These are phyloP conservation scores for Bondarzewia mesenterica DNA, from an alignment of 1,284 basidiomycete genomes.

Conservation along the genomic window DNA sequence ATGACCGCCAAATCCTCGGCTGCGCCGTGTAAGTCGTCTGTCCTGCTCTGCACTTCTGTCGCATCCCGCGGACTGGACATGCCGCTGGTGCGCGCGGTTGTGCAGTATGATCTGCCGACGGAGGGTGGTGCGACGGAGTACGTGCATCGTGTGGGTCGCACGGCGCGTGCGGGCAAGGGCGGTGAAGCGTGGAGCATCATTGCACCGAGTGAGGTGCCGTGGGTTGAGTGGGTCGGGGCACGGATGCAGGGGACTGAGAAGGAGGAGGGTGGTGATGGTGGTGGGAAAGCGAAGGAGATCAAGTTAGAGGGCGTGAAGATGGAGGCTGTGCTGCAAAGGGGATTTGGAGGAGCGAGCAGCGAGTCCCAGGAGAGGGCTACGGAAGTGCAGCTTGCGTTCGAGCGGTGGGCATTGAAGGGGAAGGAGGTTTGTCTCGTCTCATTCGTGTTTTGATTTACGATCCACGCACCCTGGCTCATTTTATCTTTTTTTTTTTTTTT, in stretches of 20 bases:
- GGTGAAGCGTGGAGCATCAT: constrained; percentile 94
- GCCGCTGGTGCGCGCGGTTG: constrained; percentile 87
- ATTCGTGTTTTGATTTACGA: constrained; percentile 1
- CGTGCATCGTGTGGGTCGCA: constrained; percentile 93
- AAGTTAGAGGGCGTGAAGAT: constrained; percentile 32
- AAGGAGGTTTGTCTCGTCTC: constrained; percentile 50
- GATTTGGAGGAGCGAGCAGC: constrained; percentile 76
- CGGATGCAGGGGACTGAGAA: constrained; percentile 56
- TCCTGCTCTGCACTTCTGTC: constrained; percentile 93
- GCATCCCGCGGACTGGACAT: constrained; percentile 97
- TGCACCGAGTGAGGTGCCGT: constrained; percentile 76
- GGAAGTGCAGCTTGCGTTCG: constrained; percentile 91
- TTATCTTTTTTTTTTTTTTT: too few species aligned
- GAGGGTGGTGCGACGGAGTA: constrained; percentile 97
- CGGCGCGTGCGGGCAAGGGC: constrained; percentile 85
- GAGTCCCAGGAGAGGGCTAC: constrained; percentile 92
- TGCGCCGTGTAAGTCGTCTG: constrained; percentile 37
- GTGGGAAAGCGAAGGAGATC: constrained; percentile 31
- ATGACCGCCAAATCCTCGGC: not conserved
- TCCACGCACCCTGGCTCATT: not conserved
- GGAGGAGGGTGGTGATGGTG: constrained; percentile 22
- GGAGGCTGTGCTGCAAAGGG: constrained; percentile 67
- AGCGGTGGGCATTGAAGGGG: constrained; percentile 82
- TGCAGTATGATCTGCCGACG: constrained; percentile 96
- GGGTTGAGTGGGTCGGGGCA: constrained; percentile 82